phyloP scores from a whole-genome alignment of 2,329 filamentous ascomycete species.

The Diaporthe caulivora region DNA sequence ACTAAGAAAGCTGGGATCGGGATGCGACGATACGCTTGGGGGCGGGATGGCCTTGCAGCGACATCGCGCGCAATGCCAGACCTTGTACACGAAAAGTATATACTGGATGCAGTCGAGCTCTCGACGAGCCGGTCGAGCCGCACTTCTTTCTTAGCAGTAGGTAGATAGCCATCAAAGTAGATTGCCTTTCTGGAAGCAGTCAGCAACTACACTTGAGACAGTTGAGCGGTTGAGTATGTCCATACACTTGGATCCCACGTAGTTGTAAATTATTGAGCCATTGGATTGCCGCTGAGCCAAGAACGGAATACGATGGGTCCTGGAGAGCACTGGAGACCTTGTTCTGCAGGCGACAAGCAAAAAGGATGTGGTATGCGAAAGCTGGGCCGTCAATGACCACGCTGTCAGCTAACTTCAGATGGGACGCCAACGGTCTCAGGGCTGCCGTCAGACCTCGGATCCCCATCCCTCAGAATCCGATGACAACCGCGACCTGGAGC shows the following conservation, averaged over 20 bases:
- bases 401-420: conserved; percentile 36
- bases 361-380: conserved; percentile 44
- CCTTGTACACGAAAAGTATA: conserved; percentile 55
- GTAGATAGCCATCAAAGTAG: conserved; percentile 89
- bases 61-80: conserved; percentile 43
- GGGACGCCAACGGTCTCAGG: conserved; percentile 43
- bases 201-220: conserved; percentile 26
- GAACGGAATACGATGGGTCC: conserved; percentile 40
- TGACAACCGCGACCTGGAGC: neutral
- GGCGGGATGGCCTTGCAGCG: conserved; percentile 24
- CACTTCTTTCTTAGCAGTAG: conserved; percentile 71
- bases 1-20: conserved; percentile 77
- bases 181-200: conserved; percentile 69
- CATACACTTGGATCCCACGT: conserved; percentile 38
- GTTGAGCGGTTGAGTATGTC: neutral
- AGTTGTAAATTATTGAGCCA: conserved; percentile 43
- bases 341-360: conserved; percentile 37
- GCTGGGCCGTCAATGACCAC: conserved; percentile 46
- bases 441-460: conserved; percentile 43
- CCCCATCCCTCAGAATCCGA: conserved; percentile 42
- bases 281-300: conserved; percentile 41
- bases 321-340: conserved; percentile 39
- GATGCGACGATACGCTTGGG: conserved; percentile 40
- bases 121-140: conserved; percentile 72
- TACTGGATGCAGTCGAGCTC: conserved; percentile 67